Conservation (phyloP, 2,329 filamentous ascomycete species). For the Neophaeococcomyces mojaviensis region DNA sequence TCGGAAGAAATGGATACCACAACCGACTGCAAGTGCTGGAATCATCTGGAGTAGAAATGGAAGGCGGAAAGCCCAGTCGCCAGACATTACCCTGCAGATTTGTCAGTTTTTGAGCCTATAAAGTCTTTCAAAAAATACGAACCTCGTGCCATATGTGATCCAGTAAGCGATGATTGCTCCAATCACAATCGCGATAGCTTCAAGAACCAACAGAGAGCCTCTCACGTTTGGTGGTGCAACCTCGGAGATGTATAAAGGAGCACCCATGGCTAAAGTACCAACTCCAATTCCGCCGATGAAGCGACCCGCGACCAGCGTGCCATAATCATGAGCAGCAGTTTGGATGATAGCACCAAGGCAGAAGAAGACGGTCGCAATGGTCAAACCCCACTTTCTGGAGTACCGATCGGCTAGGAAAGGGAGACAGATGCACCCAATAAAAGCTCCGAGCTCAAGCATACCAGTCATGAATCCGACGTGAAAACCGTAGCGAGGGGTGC, state of each 20-base stretch:
- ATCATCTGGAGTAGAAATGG: constrained; percentile 43
- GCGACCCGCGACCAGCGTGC: constrained; percentile 45
- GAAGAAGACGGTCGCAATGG: constrained; percentile 45
- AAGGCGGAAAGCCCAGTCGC: constrained; percentile 39
- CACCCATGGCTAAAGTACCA: constrained; percentile 38
- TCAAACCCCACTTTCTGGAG: constrained; percentile 46
- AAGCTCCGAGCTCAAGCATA: constrained; percentile 46
- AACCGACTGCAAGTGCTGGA: constrained; percentile 32
- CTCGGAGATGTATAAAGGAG: constrained; percentile 48
- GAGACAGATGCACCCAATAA: no score
- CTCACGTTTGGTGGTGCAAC: constrained; percentile 36
- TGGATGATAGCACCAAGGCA: constrained; percentile 45
- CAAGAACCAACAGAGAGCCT: constrained; percentile 32
- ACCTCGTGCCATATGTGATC: constrained; percentile 37
- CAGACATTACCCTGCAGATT: no score
- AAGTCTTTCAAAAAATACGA: constrained; percentile 39
- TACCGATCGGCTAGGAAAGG: constrained; percentile 49
- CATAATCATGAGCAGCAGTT: constrained; percentile 43
- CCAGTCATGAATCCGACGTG: constrained; percentile 34
- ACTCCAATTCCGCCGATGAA: constrained; percentile 46
- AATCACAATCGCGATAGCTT: constrained; percentile 33
- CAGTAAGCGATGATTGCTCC: constrained; percentile 34
- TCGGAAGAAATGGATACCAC: constrained; percentile 40
- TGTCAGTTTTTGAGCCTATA: no score
- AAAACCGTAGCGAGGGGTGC: constrained; percentile 21